Base-by-base conservation (phyloP, 164 flowering plant genomes). In the Chimonanthus praecox region DNA sequence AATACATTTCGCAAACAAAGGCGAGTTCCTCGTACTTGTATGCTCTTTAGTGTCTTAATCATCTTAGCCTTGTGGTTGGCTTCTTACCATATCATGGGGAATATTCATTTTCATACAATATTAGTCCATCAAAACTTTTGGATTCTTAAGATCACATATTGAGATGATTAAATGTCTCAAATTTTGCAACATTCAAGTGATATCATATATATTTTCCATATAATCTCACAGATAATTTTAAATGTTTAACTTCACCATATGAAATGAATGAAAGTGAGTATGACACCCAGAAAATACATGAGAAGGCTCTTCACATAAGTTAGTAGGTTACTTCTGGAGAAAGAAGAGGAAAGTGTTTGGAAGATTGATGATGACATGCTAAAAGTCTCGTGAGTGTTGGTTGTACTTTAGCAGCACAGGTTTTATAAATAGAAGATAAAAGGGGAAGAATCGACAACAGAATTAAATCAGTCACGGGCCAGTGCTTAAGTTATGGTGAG, bases 361-460 rank as follows among this genome's bases (percentile, higher is more conserved):
- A 49, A 15, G n/a, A 65, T 62, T 47, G 64, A 7, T 18, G 21
- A 46, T 75, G 47, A 69, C 71, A 69, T 72, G 79, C 70, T 68
- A 75, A 77, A 62, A 49, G 71, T 78, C 94, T 80, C 92, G 92
- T 88, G 92, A 90, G 83, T 75, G 78, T 83, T 58, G 33, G 18
- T 87, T 88, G 88, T 86, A 82, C 77, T 79, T 73, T 86, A 74
- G 85, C 6, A 72, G 49, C 70, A 73, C 79, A 79, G 80, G 70
- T 78, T 43, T n/a, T 11, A 48, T 67, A 69, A 68, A 69, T 58
- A 48, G 49, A 58, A 6, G 16, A 16, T 11, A n/a, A 4, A n/a
- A 9, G 2, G 7, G 7, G 51, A n/a, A n/a, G 73, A 67, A 63
- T 68, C 75, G 75, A 74, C 78, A 80, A 77, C 58, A 58, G 75